Evolutionary conservation across 2,329 filamentous ascomycete genomes (phyloP).

Genomic region (Clathrospora elynae): DNA sequence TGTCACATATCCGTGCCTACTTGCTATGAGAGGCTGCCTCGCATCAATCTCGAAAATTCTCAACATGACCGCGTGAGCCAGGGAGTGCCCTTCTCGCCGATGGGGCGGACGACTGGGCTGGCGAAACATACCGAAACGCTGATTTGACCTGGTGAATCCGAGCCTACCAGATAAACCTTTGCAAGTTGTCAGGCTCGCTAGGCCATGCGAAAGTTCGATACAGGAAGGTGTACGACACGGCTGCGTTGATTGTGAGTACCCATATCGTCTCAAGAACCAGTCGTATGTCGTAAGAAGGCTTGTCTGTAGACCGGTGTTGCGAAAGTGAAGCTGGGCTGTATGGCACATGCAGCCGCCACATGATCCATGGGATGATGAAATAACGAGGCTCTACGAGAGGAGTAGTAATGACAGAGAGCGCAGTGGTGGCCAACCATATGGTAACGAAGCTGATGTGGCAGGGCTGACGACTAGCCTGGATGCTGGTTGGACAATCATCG

Average conservation of each 20-base stretch:
- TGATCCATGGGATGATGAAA: slow-evolving; percentile 92
- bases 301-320: background rate
- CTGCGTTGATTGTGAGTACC: slow-evolving; percentile 68
- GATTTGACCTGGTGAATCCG: background rate
- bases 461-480: slow-evolving; percentile 11
- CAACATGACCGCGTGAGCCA: no score
- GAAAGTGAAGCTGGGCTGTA: slow-evolving; percentile 35
- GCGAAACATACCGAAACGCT: no score
- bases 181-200: slow-evolving; percentile 62
- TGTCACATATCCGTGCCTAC: no score
- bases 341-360: slow-evolving; percentile 84
- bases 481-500: slow-evolving; percentile 10
- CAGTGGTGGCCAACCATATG: slow-evolving; percentile 70
- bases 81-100: background rate
- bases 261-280: slow-evolving; percentile 69
- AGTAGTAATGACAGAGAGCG: slow-evolving; percentile 81
- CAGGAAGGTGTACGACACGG: slow-evolving; percentile 74
- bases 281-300: slow-evolving; percentile 45
- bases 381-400: slow-evolving; percentile 95
- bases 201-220: slow-evolving; percentile 70
- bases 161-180: slow-evolving; percentile 73
- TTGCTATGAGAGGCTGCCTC: no score
- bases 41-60: no score
- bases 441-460: slow-evolving; percentile 56
- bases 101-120: background rate